Conservation (phyloP, 805 yeast genomes). For the Ogataea philodendri region DNA sequence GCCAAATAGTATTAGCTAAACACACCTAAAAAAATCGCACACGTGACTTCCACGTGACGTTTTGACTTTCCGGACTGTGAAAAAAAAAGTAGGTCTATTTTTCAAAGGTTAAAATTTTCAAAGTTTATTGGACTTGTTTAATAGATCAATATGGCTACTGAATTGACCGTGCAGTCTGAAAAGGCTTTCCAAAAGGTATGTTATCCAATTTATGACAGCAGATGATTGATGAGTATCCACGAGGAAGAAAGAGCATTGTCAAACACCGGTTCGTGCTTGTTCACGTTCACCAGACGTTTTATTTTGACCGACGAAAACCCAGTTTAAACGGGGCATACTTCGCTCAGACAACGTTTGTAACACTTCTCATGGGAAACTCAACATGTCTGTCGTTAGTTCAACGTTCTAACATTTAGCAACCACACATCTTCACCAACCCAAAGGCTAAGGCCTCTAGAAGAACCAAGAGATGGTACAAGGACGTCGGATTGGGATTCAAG, state of each 20-base stretch:
- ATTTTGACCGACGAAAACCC: too few relatives aligned
- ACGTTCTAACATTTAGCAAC: constrained; percentile 65
- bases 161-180: constrained; percentile 99
- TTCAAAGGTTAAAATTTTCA: constrained; percentile 14
- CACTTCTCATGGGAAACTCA: background rate
- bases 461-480: constrained; percentile 99
- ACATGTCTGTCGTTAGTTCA: background rate
- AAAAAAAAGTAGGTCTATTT: constrained; percentile 11
- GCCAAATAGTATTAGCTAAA: constrained; percentile 2
- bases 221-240: background rate
- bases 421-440: constrained; percentile 99
- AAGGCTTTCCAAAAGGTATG: constrained; percentile 99
- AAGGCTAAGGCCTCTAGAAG: constrained; percentile 97
- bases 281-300: too few relatives aligned
- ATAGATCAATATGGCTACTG: constrained; percentile 85
- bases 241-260: background rate
- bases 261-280: too few relatives aligned
- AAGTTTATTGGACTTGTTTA: constrained; percentile 12
- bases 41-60: constrained; percentile 10
- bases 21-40: background rate
- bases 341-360: too few relatives aligned
- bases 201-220: constrained; percentile 20
- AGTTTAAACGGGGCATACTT: too few relatives aligned
- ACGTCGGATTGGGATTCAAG: constrained; percentile 99
- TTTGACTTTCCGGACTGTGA: constrained; percentile 3